Base-by-base conservation (phyloP, 2,329 filamentous ascomycete species). In the Periglandula ipomoeae region DNA sequence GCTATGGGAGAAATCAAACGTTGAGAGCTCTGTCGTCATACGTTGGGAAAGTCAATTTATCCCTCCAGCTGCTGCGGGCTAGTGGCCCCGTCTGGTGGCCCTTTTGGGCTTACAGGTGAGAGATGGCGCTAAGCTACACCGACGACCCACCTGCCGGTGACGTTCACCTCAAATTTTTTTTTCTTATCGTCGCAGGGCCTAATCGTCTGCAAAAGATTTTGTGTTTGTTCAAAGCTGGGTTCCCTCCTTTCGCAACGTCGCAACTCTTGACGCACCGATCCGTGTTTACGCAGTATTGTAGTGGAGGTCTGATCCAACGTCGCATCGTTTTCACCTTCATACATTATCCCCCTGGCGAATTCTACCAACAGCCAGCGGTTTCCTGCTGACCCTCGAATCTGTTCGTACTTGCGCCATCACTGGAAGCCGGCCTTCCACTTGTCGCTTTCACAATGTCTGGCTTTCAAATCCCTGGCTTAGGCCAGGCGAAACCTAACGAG, bases 391-490 rank as follows among this genome's bases (percentile, higher is more conserved):
- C 3, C 11, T 32, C 5, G 30, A 10, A 32, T 15, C 6, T 3
- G 27, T 32, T 15, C 15, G 30, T 10, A 10, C 15, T 39, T 39
- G 37, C 37, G 10, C 10, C 11, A n/a, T 13, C 17, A 19, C 8
- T 11, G 19, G 37, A 39, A 39, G 37, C 37, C 26, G 23, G 39
- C 22, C 23, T 41, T 41, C 20, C 19, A 4, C 15, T 4, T 10
- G 3, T 20, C 20, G 9, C 32, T 13, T 22, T n/a, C 8, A 26
- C 15, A 7, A 71, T 71, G 69, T 65, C 69, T 23, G 66, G 65
- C 47, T 71, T 71, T 30, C 66, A 70, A 49, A 71, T 71, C 30
- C 69, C 69, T 26, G 69, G 69, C 47, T 58, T 71, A 15, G 69
- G 69, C 10, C 66, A 70, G 51, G 69, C 69, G 44, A 69, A 67